Base-by-base conservation (phyloP, 2,329 filamentous ascomycete genomes). In the Sclerotinia sclerotiorum region DNA sequence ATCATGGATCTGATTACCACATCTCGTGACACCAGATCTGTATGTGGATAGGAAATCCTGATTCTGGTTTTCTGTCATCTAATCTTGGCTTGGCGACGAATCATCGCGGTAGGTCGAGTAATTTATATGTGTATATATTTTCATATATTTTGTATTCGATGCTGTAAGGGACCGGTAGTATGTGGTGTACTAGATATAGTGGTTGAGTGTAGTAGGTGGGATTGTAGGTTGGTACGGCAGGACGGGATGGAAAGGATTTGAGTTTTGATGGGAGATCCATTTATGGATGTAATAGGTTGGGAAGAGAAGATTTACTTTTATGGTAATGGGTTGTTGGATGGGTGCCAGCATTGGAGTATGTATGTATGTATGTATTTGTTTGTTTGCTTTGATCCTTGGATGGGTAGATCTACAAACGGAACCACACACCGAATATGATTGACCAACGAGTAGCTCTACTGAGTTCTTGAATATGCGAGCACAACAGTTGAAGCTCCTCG, bases 141-240 rank as follows among this genome's bases (percentile, higher is more conserved):
- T 35, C 35, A 27, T 54, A 39, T 8, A 2, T 7, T 29, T 46
- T 35, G 52, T 65, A 21, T 56, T 1, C 19, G 49, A 57, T 58
- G 24, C 63, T 48, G 63, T 49, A 49, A 65, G 63, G 63, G 52
- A 48, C 52, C 52, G 63, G 39, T 39, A 27, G n/a, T 48, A 32
- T 57, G 49, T 32, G 27, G 24, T 8, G 42, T 49, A 65, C 35
- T 32, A 65, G 48, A 65, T 56, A 57, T 35, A 56, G 48, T 56
- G 51, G 11, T 32, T 29, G 35, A 15, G 11, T 46, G 17, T 24
- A 19, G 62, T 44, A 56, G 24, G 48, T 35, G 51, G 39, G 35
- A 55, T 54, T 32, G 27, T 24, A 62, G 10, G 29, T 51, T 39
- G 29, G 29, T 27, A 51, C 29, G 15, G n/a, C 60, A 51, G 46